Conservation (phyloP, 2,329 filamentous ascomycete species). For the Monosporascus sp. region DNA sequence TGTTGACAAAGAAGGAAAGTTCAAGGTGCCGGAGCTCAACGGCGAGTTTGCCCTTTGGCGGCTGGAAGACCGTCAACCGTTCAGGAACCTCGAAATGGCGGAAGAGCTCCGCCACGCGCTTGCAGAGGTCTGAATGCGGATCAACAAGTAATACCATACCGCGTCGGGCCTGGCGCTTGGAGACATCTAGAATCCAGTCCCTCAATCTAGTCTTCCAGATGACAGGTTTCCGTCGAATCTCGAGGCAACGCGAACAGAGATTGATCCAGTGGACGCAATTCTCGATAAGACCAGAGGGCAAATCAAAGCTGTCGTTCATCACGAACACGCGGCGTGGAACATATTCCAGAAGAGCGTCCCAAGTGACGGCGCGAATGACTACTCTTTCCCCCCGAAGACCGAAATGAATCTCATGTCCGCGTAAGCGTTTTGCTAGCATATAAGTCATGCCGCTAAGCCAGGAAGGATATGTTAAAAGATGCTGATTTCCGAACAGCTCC, state of each 20-base stretch:
- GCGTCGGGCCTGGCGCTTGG: conserved; percentile 11
- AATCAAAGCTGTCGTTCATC: conserved; percentile 30
- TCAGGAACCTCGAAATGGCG: conserved; percentile 39
- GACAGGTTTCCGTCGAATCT: conserved; percentile 42
- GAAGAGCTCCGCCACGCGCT: conserved; percentile 39
- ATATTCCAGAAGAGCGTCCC: conserved; percentile 24
- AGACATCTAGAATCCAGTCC: conserved; percentile 33
- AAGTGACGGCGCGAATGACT: conserved; percentile 36
- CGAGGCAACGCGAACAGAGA: conserved; percentile 32
- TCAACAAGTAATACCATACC: conserved; percentile 38
- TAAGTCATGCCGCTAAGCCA: conserved; percentile 47
- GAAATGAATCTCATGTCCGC: conserved; percentile 47
- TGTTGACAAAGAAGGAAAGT: conserved; percentile 48
- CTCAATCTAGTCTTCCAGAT: conserved; percentile 22
- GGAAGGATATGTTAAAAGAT: conserved; percentile 49
- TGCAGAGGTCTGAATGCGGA: conserved; percentile 37
- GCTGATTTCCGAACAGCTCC: conserved; percentile 48
- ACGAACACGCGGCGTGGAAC: conserved; percentile 28
- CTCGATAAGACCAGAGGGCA: conserved; percentile 46
- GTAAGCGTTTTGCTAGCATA: conserved; percentile 24
- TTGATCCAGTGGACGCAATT: conserved; percentile 59
- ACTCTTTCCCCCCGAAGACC: conserved; percentile 38
- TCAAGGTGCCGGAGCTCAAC: conserved; percentile 50
- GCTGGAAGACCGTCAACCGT: conserved; percentile 43
- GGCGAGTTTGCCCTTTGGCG: conserved; percentile 24